These are phyloP conservation scores for Venturia nashicola DNA, from an alignment of 2,329 filamentous ascomycete genomes.

Conservation along the genomic window DNA sequence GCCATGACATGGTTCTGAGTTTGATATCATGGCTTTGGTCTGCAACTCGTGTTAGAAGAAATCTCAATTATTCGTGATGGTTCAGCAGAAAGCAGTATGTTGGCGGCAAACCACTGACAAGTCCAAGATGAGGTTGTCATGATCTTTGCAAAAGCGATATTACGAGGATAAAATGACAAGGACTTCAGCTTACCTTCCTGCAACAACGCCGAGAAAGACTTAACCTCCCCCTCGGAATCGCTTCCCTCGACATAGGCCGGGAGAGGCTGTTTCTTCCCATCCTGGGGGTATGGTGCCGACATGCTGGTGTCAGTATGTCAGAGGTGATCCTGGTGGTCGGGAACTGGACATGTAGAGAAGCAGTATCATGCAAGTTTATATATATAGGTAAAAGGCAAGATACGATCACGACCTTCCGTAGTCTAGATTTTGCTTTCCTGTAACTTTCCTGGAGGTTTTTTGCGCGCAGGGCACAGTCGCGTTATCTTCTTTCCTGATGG, in stretches of 20 bases:
- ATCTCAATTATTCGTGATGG: not conserved
- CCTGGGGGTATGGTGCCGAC: not conserved
- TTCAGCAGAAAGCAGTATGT: too few species aligned
- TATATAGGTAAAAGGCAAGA: conserved; percentile 1
- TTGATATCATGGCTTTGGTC: conserved; percentile 39
- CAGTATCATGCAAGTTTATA: conserved; percentile 8
- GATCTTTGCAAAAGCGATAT: not conserved
- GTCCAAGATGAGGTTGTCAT: not conserved
- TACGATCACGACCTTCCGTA: not conserved
- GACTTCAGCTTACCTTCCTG: conserved; percentile 16
- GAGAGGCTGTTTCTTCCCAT: conserved; percentile 5
- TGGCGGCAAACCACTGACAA: not conserved
- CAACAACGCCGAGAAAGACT: conserved; percentile 17
- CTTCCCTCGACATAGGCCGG: not conserved
- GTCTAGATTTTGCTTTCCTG: not conserved
- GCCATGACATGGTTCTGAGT: conserved; percentile 41
- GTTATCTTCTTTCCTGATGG: not conserved
- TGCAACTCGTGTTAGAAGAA: conserved; percentile 9
- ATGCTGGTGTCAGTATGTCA: not conserved
- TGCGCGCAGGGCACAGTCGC: not conserved
- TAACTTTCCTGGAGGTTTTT: not conserved
- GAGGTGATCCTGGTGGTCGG: not conserved
- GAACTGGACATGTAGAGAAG: not conserved
- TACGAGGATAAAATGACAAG: not conserved
- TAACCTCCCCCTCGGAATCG: conserved; percentile 9